Conservation (phyloP, 1,139 yeast genomes). For the Petasospora rhodanensis region DNA sequence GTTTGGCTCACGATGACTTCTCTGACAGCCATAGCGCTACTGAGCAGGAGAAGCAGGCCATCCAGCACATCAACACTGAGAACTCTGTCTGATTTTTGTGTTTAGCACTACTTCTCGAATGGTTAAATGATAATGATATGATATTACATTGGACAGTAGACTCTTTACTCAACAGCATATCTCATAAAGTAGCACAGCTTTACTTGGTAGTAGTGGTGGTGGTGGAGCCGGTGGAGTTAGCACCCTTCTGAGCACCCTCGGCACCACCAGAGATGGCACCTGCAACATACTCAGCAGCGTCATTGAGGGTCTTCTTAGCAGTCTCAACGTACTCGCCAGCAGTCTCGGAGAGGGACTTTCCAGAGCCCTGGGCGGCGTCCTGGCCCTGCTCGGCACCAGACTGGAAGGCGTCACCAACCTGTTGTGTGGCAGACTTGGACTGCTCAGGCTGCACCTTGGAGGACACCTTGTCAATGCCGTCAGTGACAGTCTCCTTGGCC, state of each 20-base stretch:
- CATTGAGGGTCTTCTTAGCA: slow-evolving; percentile 57
- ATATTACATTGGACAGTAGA: no score
- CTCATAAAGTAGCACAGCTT: no score
- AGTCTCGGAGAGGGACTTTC: slow-evolving; percentile 45
- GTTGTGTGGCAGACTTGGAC: slow-evolving; percentile 66
- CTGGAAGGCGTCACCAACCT: slow-evolving; percentile 52
- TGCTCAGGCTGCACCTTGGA: slow-evolving; percentile 53
- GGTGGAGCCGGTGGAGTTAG: slow-evolving; percentile 26
- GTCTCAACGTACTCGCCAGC: slow-evolving; percentile 57
- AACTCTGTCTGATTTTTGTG: slow-evolving; percentile 3
- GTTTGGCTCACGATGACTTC: slow-evolving; percentile 8
- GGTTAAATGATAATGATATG: no score
- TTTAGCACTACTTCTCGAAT: no score
- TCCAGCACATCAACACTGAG: slow-evolving; percentile 6
- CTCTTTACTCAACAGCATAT: no score
- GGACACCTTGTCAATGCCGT: slow-evolving; percentile 59
- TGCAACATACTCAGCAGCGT: slow-evolving; percentile 60
- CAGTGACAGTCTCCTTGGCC: slow-evolving; percentile 70
- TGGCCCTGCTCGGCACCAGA: slow-evolving; percentile 50
- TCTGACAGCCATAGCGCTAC: slow-evolving; percentile 5
- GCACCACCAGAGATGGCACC: slow-evolving; percentile 56
- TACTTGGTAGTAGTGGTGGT: no score
- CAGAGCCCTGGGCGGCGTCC: slow-evolving; percentile 28
- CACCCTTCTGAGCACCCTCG: slow-evolving; percentile 50
- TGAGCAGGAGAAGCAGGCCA: slow-evolving; percentile 3